Evolutionary conservation across 768 basidiomycete species (phyloP), one percentile per base, ranked within the genome.

Genomic region (Exsudoporus frostii): DNA sequence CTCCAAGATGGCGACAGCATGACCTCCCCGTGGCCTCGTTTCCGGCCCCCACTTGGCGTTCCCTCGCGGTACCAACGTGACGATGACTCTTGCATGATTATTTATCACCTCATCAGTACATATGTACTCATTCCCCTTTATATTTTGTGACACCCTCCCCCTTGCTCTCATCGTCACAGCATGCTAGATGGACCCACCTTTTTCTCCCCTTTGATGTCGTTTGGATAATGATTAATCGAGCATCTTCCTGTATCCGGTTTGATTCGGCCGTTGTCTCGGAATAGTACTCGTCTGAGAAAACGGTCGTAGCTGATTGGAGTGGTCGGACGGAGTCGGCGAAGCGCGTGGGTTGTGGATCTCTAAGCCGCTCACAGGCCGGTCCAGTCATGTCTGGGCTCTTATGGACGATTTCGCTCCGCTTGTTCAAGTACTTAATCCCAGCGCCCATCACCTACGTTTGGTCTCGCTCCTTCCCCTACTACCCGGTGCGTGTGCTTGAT

Each of bases 1-100:
- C 32, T 76, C 88, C 66, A 93, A 92, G 85, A 85, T 94, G 80
- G 86, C 86, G 53, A 85, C 83, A 43, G 88, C 88, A 67, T 91
- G 64, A 76, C 49, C 44, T 19, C 32, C 49, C 55, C 40, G 37
- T 55, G 53, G 30, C 47, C 46, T 58, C 47, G 51, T 56, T 25
- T 48, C 41, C 42, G 47, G 53, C 29, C 38, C 53, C 19, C 48
- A 45, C 41, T 25, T 48, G 36, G 36, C 40, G 13, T 50, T 43
- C 37, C 60, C 55, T 58, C 43, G 55, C 57, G 57, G 43, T 55
- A 43, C 41, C 56, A 57, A 44, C 59, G 58, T 61, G 59, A 64
- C 51, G 49, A 56, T 53, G 56, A 61, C 53, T 19, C 25, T 60
- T 51, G 59, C 61, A 64, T 62, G 48, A 34, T 14, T 68, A 65